Conservation (phyloP, 164 flowering plant genomes). For the Brasenia schreberi region DNA sequence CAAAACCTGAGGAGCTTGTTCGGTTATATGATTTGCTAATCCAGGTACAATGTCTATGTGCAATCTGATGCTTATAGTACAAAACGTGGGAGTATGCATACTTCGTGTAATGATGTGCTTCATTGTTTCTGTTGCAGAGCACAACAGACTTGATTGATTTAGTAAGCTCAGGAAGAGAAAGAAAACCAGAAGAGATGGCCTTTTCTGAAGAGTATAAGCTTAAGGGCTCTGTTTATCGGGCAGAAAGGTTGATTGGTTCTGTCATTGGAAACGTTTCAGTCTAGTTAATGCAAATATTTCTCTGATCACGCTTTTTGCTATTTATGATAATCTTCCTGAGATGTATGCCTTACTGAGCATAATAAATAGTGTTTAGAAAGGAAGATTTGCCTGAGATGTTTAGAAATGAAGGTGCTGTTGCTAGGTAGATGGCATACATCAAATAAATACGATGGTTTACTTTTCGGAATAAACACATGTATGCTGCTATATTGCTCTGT, state of each 20-base stretch:
- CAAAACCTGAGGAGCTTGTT: slow-evolving; percentile 95
- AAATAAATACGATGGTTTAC: too few species aligned
- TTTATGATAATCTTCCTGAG: too few species aligned
- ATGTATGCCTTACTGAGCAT: too few species aligned
- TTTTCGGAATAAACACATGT: too few species aligned
- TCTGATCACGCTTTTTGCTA: too few species aligned
- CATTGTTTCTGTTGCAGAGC: slow-evolving; percentile 36
- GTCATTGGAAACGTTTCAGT: too few species aligned
- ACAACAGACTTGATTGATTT: slow-evolving; percentile 83
- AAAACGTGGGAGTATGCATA: neutral
- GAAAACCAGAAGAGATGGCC: slow-evolving; percentile 69
- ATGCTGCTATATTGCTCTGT: too few species aligned
- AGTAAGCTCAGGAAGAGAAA: slow-evolving; percentile 92
- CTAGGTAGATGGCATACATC: too few species aligned
- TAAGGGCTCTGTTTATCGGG: slow-evolving; percentile 65
- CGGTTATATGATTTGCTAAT: slow-evolving; percentile 85
- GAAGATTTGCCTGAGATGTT: too few species aligned
- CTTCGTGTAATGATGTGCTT: neutral
- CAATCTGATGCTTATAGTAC: neutral
- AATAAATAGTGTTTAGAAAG: too few species aligned
- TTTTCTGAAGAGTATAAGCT: slow-evolving; percentile 68
- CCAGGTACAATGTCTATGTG: slow-evolving; percentile 35
- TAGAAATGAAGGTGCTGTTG: too few species aligned
- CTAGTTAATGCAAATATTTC: too few species aligned
- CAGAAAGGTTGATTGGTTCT: slow-evolving; percentile 53